Evolutionary conservation across 352 stramenopile species (phyloP).

Genomic region (Peronospora farinosa): DNA sequence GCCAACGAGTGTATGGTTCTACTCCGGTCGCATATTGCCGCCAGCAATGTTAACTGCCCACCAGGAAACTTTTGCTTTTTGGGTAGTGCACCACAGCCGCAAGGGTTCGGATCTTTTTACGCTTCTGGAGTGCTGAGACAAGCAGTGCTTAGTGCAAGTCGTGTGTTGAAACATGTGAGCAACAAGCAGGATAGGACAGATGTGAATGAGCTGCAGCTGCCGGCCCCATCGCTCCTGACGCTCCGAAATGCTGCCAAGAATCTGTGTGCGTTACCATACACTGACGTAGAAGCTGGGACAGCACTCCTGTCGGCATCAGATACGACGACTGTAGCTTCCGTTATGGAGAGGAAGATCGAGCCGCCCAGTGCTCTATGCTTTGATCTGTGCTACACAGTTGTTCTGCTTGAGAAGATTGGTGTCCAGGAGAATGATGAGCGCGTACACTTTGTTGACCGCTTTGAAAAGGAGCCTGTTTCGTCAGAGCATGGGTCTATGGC

Average conservation of each 20-base stretch:
- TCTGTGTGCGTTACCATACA: conserved; percentile 33
- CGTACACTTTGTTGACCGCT: conserved; percentile 50
- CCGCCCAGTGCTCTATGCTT: conserved; percentile 36
- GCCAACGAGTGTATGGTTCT: conserved; percentile 39
- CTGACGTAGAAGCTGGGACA: conserved; percentile 14
- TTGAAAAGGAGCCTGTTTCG: conserved; percentile 26
- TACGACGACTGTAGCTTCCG: background rate
- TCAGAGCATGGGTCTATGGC: conserved; percentile 10
- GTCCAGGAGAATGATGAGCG: conserved; percentile 43
- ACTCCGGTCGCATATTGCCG: conserved; percentile 38
- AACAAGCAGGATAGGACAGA: conserved; percentile 8
- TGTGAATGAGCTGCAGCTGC: conserved; percentile 33
- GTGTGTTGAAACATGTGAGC: conserved; percentile 27
- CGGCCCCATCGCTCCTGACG: conserved; percentile 35
- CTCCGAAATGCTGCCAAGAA: conserved; percentile 32
- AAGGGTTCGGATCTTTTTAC: conserved; percentile 41
- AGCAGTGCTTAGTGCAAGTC: conserved; percentile 23
- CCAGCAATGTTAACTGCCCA: conserved; percentile 50
- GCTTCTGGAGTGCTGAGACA: conserved; percentile 34
- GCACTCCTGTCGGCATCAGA: conserved; percentile 1
- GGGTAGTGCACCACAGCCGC: conserved; percentile 38
- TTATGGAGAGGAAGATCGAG: conserved; percentile 12
- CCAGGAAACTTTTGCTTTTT: conserved; percentile 47
- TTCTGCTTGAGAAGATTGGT: conserved; percentile 53
- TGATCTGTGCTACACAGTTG: conserved; percentile 55